Conservation (phyloP, 1,284 basidiomycete species). For the Sporisorium iseilematis-ciliati region DNA sequence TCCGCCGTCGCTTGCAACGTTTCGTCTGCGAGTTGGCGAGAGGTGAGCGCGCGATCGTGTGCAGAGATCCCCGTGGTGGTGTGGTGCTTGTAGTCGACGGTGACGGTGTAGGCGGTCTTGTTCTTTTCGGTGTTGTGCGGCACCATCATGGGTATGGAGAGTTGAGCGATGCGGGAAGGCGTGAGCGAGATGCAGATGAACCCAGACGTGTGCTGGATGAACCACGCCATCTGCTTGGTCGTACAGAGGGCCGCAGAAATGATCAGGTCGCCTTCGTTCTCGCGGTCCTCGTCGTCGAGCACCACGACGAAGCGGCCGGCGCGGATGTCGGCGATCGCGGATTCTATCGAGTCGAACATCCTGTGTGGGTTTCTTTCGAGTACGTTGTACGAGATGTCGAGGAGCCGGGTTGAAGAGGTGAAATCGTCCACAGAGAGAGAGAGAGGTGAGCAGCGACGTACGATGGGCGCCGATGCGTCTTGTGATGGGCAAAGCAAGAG, state of each 20-base stretch:
- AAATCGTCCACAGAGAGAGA: too few relatives aligned
- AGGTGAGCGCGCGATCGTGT: conserved; percentile 90
- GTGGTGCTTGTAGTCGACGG: conserved; percentile 90
- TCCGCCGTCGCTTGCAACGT: conserved; percentile 60
- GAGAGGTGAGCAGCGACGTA: too few relatives aligned
- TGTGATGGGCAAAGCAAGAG: not conserved
- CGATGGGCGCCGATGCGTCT: not conserved
- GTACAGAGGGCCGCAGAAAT: conserved; percentile 73
- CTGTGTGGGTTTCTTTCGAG: not conserved
- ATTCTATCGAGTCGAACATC: conserved; percentile 63
- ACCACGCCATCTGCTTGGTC: conserved; percentile 98
- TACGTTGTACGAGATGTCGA: too few relatives aligned
- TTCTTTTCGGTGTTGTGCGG: conserved; percentile 89
- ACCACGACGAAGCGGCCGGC: conserved; percentile 67
- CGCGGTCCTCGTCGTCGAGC: conserved; percentile 68
- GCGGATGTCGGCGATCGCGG: conserved; percentile 54
- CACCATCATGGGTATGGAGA: conserved; percentile 95
- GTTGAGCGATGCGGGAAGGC: conserved; percentile 79
- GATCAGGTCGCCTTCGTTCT: conserved; percentile 69
- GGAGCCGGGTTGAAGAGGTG: too few relatives aligned
- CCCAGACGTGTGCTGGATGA: conserved; percentile 88
- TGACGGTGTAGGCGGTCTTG: conserved; percentile 96
- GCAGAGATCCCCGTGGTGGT: conserved; percentile 97
- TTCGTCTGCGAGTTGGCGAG: conserved; percentile 78
- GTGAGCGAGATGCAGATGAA: conserved; percentile 93